Conservation (phyloP, 2,329 filamentous ascomycete species). For the Alternaria sp. region DNA sequence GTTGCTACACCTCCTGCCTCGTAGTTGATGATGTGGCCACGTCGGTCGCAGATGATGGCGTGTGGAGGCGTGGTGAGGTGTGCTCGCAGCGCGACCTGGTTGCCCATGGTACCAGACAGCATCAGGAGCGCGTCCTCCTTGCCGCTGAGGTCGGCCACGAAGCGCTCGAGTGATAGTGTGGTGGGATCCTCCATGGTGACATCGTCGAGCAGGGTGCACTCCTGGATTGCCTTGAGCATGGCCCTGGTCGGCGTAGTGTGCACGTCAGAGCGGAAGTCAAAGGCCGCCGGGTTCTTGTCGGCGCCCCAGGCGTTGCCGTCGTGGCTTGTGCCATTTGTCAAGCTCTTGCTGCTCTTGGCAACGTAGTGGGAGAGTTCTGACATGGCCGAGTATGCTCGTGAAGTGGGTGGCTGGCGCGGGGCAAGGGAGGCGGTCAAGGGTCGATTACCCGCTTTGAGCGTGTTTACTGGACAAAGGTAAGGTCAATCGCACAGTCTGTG, state of each 20-base stretch:
- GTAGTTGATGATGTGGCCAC: slow-evolving; percentile 79
- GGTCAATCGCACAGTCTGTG: slow-evolving; percentile 37
- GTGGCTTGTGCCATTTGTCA: slow-evolving; percentile 22
- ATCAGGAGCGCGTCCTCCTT: slow-evolving; percentile 84
- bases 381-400: slow-evolving; percentile 34
- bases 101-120: slow-evolving; percentile 92
- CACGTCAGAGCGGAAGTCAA: slow-evolving; percentile 62
- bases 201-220: slow-evolving; percentile 82
- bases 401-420: slow-evolving; percentile 26
- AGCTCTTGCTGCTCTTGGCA: slow-evolving; percentile 37
- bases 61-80: slow-evolving; percentile 83
- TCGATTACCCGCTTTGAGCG: slow-evolving; percentile 15
- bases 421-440: slow-evolving; percentile 15
- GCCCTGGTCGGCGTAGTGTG: slow-evolving; percentile 58
- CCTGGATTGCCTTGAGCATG: slow-evolving; percentile 82
- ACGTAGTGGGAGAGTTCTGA: slow-evolving; percentile 44
- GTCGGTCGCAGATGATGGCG: slow-evolving; percentile 78
- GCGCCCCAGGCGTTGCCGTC: slow-evolving; percentile 49
- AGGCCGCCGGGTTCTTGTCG: slow-evolving; percentile 62
- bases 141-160: slow-evolving; percentile 75
- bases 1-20: slow-evolving; percentile 74
- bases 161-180: slow-evolving; percentile 77
- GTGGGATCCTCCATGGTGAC: slow-evolving; percentile 83
- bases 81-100: slow-evolving; percentile 82
- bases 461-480: slow-evolving; percentile 36